phyloP scores from a whole-genome alignment of 148 eudicot genomes.

The Mesembryanthemum crystallinum region DNA sequence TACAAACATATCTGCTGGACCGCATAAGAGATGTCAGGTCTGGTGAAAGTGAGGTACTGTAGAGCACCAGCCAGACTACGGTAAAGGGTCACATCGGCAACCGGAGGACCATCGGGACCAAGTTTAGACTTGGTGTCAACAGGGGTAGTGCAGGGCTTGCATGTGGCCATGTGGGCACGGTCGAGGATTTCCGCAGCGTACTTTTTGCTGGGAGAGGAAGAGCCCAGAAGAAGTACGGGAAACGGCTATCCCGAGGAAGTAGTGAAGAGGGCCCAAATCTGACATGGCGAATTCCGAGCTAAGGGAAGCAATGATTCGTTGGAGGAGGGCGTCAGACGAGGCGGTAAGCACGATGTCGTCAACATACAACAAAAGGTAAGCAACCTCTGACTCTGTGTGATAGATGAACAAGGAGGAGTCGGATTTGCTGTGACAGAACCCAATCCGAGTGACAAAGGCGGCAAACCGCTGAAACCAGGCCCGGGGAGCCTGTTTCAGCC shows the following conservation, averaged over 20 bases:
- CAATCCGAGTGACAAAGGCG: background rate
- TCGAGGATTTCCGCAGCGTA: background rate
- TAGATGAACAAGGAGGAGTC: background rate
- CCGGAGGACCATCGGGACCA: background rate
- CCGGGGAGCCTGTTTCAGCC: background rate
- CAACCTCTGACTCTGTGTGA: background rate
- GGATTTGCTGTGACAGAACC: background rate
- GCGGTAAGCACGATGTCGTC: background rate
- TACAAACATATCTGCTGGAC: background rate
- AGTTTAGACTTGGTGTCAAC: background rate
- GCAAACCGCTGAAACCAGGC: background rate
- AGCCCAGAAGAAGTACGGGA: background rate
- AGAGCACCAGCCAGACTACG: background rate
- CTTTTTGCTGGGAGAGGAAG: background rate
- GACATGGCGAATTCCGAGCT: background rate
- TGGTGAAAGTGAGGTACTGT: background rate
- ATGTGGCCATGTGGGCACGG: background rate
- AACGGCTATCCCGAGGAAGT: background rate
- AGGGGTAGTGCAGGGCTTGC: background rate
- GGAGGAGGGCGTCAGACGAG: background rate
- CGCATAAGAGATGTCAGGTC: background rate
- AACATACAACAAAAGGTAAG: background rate
- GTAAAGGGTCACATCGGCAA: background rate
- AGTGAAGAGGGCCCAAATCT: background rate
- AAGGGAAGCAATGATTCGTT: background rate